Base-by-base conservation (phyloP, 495 filamentous ascomycete genomes). In the Darksidea phi region DNA sequence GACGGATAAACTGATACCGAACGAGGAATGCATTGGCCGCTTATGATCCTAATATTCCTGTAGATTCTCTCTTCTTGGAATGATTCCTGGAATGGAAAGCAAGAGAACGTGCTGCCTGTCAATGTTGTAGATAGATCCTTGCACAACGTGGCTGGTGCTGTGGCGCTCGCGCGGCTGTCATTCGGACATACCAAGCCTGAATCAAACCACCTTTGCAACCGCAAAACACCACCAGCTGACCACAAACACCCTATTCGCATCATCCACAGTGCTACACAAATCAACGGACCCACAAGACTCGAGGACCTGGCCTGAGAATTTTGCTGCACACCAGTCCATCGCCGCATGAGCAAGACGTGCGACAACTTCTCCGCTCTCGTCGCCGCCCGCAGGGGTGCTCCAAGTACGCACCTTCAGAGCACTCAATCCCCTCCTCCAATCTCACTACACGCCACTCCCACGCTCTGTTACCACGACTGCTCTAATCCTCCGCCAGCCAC, bases 321-420 rank as follows among this genome's bases (percentile, higher is more conserved):
- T 43, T 20, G 41, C 18, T 43, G 41, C 41, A 4, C 41, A 6
- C 3, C 15, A 43, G 6, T 15, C 18, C 13, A n/a, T 43, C 41
- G 36, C 37, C 57, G 49, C 49, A 60, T 47, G 49, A 52, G 36
- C 57, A 52, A 46, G 42, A n/a, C 49, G 24, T 26, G 45, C 37
- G 38, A 17, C 48, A 41, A 28, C 47, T 36, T 20, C 18, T 34
- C 41, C 21, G 13, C 47, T 47, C 7, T 48, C 42, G 25, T 54
- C 51, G 17, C 38, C 23, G 41, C 38, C 50, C 51, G 58, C 58
- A 54, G 38, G 37, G 57, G 57, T 60, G 47, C 57, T 53, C 57
- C 48, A 52, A 20, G 57, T 52, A 34, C 48, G 57, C 25, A 28
- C n/a, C 25, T 28, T 15, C 47, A 49, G 17, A 24, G 34, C 55